Conservation (phyloP, 2,329 filamentous ascomycete genomes). For the Paracorniculantispora psalliotae region DNA sequence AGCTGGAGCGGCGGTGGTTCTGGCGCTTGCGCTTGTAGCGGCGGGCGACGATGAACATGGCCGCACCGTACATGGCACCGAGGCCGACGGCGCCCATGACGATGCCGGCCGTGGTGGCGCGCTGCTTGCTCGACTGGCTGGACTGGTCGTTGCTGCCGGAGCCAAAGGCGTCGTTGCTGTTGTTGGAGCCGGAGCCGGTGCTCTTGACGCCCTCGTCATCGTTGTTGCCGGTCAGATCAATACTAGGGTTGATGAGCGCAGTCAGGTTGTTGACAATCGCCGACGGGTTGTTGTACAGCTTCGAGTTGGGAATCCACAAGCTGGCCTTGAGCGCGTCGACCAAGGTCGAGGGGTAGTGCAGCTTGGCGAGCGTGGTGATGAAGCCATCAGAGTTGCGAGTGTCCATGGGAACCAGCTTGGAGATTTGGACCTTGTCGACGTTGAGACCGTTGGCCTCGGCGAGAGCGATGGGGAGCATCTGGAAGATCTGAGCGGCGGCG, state of each 20-base stretch:
- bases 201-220: constrained; percentile 39
- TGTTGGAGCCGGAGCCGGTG: constrained; percentile 19
- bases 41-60: constrained; percentile 89
- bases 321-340: constrained; percentile 64
- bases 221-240: constrained; percentile 38
- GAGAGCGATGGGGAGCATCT: constrained; percentile 67
- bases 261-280: constrained; percentile 68
- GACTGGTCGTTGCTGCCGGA: constrained; percentile 31
- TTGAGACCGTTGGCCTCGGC: constrained; percentile 57
- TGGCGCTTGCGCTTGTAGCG: constrained; percentile 84
- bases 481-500: constrained; percentile 81
- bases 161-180: constrained; percentile 38
- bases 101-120: constrained; percentile 62
- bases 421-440: constrained; percentile 56
- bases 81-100: constrained; percentile 72
- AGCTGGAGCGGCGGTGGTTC: constrained; percentile 71
- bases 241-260: constrained; percentile 75
- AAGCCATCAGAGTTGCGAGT: constrained; percentile 65
- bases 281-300: constrained; percentile 67
- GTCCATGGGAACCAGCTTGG: constrained; percentile 70
- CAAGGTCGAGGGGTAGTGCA: constrained; percentile 68
- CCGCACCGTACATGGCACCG: constrained; percentile 82
- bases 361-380: constrained; percentile 66
- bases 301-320: constrained; percentile 65
- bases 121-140: constrained; percentile 53